Percentiles rank a stretch among this genome's conserved stretches.
Evolutionary conservation across 202 grass and related monocot species (phyloP).

Genomic region (Schoenoplectus tabernaemontani): DNA sequence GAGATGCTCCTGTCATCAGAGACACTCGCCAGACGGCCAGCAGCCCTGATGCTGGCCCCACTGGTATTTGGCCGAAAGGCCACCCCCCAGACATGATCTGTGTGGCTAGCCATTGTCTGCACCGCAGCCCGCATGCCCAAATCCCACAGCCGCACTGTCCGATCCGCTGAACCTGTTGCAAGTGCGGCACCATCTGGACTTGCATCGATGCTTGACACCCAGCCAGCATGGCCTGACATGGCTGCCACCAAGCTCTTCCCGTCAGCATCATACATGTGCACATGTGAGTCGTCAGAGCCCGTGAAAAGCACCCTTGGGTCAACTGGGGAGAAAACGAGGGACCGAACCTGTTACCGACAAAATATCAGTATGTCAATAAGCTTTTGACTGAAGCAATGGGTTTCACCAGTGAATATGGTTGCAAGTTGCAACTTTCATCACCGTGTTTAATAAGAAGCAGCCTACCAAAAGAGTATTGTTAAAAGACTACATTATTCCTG

Average conservation of each 20-base stretch:
- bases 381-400: background rate
- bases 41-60: conserved; percentile 46
- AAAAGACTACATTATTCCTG: background rate
- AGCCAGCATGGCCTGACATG: conserved; percentile 74
- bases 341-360: conserved; percentile 33
- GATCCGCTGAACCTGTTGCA: conserved; percentile 70
- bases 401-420: background rate
- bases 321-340: conserved; percentile 82
- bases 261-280: conserved; percentile 86
- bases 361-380: background rate
- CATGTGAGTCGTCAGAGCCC: conserved; percentile 56
- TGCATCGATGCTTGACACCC: conserved; percentile 74
- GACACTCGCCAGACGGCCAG: conserved; percentile 57
- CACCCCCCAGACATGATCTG: conserved; percentile 77
- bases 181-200: conserved; percentile 70
- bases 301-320: conserved; percentile 84
- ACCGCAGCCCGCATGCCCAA: conserved; percentile 56
- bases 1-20: conserved; percentile 90
- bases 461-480: background rate
- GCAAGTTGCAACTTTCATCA: background rate
- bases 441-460: background rate
- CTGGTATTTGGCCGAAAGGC: conserved; percentile 53
- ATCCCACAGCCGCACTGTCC: conserved; percentile 78
- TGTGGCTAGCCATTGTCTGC: conserved; percentile 88
- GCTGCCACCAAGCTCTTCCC: conserved; percentile 74